Evolutionary conservation across 1,284 basidiomycete species (phyloP), one percentile per base, ranked within the genome.

Genomic region (Athelia sp.): DNA sequence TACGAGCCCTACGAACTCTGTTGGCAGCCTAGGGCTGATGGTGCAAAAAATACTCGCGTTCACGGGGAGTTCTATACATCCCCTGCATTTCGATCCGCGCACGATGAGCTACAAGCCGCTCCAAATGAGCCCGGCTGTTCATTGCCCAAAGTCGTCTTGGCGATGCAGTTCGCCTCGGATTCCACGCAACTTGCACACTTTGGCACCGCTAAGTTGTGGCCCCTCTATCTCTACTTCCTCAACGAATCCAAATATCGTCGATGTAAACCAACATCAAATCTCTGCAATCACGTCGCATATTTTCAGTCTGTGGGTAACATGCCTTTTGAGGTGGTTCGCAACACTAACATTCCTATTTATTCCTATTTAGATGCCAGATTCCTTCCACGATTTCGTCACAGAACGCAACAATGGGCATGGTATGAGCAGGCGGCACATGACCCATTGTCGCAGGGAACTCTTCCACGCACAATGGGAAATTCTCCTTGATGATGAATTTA

Each of bases 121-220:
- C 35, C 31, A 1, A 43, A 13, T 0, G 52, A 56, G 1, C 53
- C 59, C 9, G 55, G 48, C 2, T 57, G 54, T 40, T 53, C 26
- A 1, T 43, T 64, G 0, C 57, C 62, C 31, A 46, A 54, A 1
- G 59, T 60, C 2, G 52, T 71, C 4, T 57, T 52, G 0, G 63
- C 51, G 0, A 32, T 71, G 1, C 64, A 71, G 62, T 53, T 68
- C 47, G 69, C 58, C 56, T 73, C 71, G 0, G 69, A 73, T 47
- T 52, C 61, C 0, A 74, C 70, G 0, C 66, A 69, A 3, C 56
- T 73, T 0, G 57, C 67, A 0, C 52, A 55, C 6, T 74, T 72
- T 46, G 68, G 72, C 0, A 51, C 54, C 2, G 59, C 63, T 2
- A 53, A 56, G 2, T 49, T 69, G 0, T 74, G 71, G 71, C 73